Evolutionary conservation across 805 yeast species (phyloP).

Genomic region (Debaryomyces hansenii): DNA sequence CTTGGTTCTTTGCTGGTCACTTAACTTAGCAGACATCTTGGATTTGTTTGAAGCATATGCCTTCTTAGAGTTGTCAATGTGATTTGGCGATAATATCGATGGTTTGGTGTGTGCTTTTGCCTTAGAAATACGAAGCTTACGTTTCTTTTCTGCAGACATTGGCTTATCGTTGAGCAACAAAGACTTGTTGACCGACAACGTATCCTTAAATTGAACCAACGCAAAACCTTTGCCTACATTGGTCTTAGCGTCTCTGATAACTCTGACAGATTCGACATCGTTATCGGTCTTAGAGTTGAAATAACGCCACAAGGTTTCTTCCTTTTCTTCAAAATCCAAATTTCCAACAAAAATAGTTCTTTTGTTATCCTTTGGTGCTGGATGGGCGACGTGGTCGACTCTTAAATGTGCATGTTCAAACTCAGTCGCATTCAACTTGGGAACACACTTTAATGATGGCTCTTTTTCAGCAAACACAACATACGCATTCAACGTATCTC

Average conservation of each 20-base stretch:
- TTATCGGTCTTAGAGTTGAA: constrained; percentile 50
- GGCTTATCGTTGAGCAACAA: constrained; percentile 72
- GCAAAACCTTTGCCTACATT: constrained; percentile 98
- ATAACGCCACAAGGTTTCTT: constrained; percentile 84
- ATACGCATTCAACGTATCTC: constrained; percentile 87
- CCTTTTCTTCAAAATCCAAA: constrained; percentile 87
- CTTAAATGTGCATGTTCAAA: constrained; percentile 77
- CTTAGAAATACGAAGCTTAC: constrained; percentile 78
- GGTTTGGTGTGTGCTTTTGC: constrained; percentile 43
- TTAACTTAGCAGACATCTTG: constrained; percentile 31
- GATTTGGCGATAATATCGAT: constrained; percentile 44
- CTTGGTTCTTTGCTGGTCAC: constrained; percentile 70
- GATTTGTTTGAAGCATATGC: constrained; percentile 20
- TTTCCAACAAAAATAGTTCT: constrained; percentile 91
- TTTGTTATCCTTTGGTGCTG: constrained; percentile 79
- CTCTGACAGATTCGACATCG: constrained; percentile 82
- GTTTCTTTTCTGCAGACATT: constrained; percentile 37
- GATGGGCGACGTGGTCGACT: constrained; percentile 92
- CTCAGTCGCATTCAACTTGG: constrained; percentile 61
- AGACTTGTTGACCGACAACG: constrained; percentile 76
- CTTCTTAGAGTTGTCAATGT: constrained; percentile 33
- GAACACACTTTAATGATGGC: constrained; percentile 46
- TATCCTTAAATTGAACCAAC: constrained; percentile 82
- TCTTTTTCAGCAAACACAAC: constrained; percentile 67
- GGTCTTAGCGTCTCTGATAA: constrained; percentile 89